These are phyloP conservation scores for Elongisporangium senticosum DNA, from an alignment of 352 stramenopile species.

Conservation along the genomic window DNA sequence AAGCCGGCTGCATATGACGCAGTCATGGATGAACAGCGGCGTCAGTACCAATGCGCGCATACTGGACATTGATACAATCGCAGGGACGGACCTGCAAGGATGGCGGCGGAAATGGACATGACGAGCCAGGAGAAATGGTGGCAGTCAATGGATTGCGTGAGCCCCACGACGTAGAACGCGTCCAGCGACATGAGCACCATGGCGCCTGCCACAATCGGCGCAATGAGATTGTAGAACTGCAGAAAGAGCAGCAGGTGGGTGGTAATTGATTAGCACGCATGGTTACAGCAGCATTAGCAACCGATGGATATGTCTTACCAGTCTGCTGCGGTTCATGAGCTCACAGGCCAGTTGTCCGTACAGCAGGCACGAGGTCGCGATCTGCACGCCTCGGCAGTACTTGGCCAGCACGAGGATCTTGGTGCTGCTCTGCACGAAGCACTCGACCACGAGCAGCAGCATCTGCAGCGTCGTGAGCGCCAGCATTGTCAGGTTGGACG, in stretches of 20 bases:
- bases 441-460: slow-evolving; percentile 58
- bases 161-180: slow-evolving; percentile 34
- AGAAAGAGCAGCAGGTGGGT: not conserved
- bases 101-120: slow-evolving; percentile 51
- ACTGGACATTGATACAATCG: not conserved
- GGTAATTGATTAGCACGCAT: not conserved
- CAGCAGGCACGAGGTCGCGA: slow-evolving; percentile 60
- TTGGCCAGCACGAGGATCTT: slow-evolving; percentile 64
- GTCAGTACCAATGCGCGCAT: not conserved
- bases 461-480: slow-evolving; percentile 54
- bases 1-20: slow-evolving; percentile 37
- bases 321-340: slow-evolving; percentile 34
- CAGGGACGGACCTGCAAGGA: slow-evolving; percentile 41
- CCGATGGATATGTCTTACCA: slow-evolving; percentile 13
- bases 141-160: slow-evolving; percentile 55
- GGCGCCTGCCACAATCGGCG: slow-evolving; percentile 38
- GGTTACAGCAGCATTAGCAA: not conserved
- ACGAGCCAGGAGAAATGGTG: slow-evolving; percentile 63
- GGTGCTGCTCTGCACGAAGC: slow-evolving; percentile 46
- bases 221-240: slow-evolving; percentile 48
- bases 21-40: not conserved
- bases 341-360: slow-evolving; percentile 67
- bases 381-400: slow-evolving; percentile 64
- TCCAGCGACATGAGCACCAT: slow-evolving; percentile 55
- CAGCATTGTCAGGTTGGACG: slow-evolving; percentile 58